Base-by-base conservation (phyloP, 495 filamentous ascomycete species). In the Oleoguttula mirabilis region DNA sequence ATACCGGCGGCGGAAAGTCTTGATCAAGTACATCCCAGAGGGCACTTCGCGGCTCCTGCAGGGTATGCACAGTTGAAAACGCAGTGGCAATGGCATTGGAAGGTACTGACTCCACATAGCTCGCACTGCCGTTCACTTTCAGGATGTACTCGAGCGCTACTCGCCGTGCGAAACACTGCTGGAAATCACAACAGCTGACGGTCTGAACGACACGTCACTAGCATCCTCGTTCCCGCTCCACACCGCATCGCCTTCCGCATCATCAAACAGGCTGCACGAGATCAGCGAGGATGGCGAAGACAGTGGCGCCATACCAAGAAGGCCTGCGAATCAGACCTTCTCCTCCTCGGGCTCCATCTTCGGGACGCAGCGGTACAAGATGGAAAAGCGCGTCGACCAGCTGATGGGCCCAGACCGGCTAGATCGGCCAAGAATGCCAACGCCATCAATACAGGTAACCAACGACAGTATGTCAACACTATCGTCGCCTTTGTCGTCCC, bases 111-210 rank as follows among this genome's bases (percentile, higher is more conserved):
- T n/a, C 2, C 27, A n/a, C 3, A 27, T 49, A 96, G 90, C 87
- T 40, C 87, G 90, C 49, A 84, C 83, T 20, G 75, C 84, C n/a
- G 90, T 98, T 7, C 92, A 98, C 59, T 94, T 94, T 55, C 81
- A 82, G 44, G 78, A 84, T 22, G 64, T 98, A 34, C 72, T 77
- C 34, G 88, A 96, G 51, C 79, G 76, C 39, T 93, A 94, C 60
- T 74, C 79, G 30, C 88, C 88, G 2, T 80, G 87, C 61, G 88
- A 96, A 57, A 83, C 84, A 3, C 71, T 77, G 14, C 82, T 94
- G 56, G 65, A 75, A 17, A 79, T 94, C 39, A 64, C 77, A 17
- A 62, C 71, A 22, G 65, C 85, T 10, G 77, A 82, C 51, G 86
- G 92, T 28, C 71, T 98, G 47, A 85, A 75, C 51, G 92, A 98